Percentiles rank a stretch among this genome's conserved stretches.
Conservation (phyloP, 192 early-diverging fungal species). For the Funneliformis mosseae region DNA sequence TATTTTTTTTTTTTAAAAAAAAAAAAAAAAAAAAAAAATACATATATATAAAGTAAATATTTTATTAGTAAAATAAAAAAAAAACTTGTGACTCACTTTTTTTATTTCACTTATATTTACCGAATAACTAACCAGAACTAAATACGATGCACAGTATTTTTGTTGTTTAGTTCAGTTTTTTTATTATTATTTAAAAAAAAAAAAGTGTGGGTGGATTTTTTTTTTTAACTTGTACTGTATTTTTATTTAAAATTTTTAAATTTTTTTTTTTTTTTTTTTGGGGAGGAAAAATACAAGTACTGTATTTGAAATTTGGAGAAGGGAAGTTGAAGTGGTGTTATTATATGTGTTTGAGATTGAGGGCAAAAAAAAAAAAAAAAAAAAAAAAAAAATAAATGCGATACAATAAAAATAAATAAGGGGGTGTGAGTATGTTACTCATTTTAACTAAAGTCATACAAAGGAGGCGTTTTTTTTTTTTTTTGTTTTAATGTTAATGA, state of each 20-base stretch:
- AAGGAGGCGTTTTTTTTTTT: constrained; percentile 12
- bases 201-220: not conserved
- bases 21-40: not conserved
- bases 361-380: no score
- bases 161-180: no score
- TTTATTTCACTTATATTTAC: not conserved
- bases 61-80: no score
- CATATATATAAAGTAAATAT: not conserved
- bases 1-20: not conserved
- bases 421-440: not conserved
- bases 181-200: not conserved
- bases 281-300: not conserved
- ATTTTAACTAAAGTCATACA: constrained; percentile 13
- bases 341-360: constrained; percentile 15
- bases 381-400: not conserved
- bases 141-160: not conserved
- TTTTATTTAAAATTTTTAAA: not conserved
- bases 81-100: no score
- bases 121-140: not conserved
- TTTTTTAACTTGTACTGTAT: not conserved
- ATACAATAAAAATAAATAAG: constrained; percentile 13
- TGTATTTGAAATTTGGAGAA: not conserved
- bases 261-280: not conserved
- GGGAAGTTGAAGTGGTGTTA: not conserved
- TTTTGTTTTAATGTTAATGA: constrained; percentile 15